phyloP scores from a whole-genome alignment of 352 stramenopile species.

The Phytophthora boehmeriae region DNA sequence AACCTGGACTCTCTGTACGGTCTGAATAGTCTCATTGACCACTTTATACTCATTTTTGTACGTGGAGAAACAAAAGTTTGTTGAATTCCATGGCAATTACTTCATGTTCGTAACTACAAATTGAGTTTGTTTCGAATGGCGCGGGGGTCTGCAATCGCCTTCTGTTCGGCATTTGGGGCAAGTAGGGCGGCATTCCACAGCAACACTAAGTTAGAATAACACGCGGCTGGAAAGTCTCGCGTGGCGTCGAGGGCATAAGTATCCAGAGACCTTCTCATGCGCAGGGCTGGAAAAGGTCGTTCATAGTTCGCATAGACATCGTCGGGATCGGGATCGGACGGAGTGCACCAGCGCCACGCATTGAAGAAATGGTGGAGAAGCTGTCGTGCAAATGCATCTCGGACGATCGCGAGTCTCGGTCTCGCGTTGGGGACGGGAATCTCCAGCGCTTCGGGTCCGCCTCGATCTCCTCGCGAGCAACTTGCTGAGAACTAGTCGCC shows the following conservation, averaged over 20 bases:
- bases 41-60: background rate
- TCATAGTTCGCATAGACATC: conserved; percentile 23
- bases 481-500: conserved; percentile 35
- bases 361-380: conserved; percentile 6
- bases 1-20: background rate
- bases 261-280: conserved; percentile 24
- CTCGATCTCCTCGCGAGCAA: conserved; percentile 45
- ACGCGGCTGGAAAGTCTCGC: background rate
- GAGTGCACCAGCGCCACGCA: conserved; percentile 13
- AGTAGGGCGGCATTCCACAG: conserved; percentile 10
- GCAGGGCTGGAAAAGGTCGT: conserved; percentile 32
- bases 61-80: conserved; percentile 1
- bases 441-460: conserved; percentile 26
- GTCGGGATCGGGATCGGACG: conserved; percentile 8
- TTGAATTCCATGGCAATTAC: conserved; percentile 16
- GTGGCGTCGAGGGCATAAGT: background rate
- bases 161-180: conserved; percentile 20
- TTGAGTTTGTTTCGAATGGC: background rate
- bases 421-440: conserved; percentile 19
- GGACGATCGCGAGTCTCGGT: conserved; percentile 12
- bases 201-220: conserved; percentile 5
- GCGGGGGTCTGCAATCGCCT: conserved; percentile 22
- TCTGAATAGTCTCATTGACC: background rate
- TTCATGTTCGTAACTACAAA: conserved; percentile 35
- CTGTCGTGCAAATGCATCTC: conserved; percentile 21